Conservation (phyloP, 169 alveolate species). For the Sarcocystis neurona region DNA sequence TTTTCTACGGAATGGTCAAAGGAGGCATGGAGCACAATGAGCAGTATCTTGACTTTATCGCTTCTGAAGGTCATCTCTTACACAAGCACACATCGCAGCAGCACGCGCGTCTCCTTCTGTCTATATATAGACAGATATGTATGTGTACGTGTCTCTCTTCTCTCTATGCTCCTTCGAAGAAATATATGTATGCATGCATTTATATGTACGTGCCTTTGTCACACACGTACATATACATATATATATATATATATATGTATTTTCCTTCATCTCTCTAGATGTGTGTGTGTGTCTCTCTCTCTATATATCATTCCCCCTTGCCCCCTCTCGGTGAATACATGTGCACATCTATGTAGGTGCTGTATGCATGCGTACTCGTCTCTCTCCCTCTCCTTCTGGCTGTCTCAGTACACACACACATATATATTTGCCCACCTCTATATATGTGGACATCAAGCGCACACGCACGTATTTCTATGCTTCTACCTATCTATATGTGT, state of each 20-base stretch:
- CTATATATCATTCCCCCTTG: background rate
- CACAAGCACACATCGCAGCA: too few species aligned
- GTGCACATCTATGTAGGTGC: background rate
- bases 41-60: slow-evolving; percentile 12
- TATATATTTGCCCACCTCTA: background rate
- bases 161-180: too few species aligned
- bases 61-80: slow-evolving; percentile 21
- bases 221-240: too few species aligned
- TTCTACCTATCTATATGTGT: background rate
- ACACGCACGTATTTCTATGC: background rate
- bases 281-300: background rate
- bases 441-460: background rate
- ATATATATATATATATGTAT: background rate
- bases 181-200: too few species aligned
- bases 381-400: background rate
- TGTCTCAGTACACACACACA: background rate
- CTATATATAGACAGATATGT: too few species aligned
- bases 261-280: background rate
- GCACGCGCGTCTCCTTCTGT: too few species aligned
- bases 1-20: slow-evolving; percentile 27
- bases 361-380: background rate
- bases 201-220: too few species aligned
- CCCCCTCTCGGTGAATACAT: background rate
- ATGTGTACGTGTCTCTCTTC: too few species aligned
- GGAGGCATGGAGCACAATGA: background rate